phyloP scores from a whole-genome alignment of 805 yeast genomes.

The Ogataea henricii region DNA sequence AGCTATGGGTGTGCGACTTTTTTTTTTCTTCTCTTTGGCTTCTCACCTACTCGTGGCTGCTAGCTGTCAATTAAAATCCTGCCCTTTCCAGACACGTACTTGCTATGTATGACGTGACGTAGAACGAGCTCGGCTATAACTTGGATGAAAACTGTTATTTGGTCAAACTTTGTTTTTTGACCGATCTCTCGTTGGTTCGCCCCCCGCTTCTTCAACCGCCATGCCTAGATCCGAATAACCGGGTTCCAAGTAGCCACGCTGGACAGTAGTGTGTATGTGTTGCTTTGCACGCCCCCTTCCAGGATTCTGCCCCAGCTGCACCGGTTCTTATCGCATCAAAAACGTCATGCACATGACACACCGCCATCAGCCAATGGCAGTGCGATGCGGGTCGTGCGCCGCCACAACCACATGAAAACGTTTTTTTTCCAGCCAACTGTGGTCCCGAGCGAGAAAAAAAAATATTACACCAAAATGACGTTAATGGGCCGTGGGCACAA shows the following conservation, averaged over 20 bases:
- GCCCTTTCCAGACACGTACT: no score
- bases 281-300: neutral
- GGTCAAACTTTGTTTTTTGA: no score
- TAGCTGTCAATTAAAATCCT: no score
- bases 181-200: neutral
- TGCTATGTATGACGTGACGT: no score
- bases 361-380: neutral
- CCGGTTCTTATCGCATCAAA: neutral
- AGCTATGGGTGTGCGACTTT: no score
- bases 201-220: neutral
- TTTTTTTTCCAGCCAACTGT: constrained; percentile 1
- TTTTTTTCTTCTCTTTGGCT: no score
- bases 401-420: neutral
- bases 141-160: no score
- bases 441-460: neutral
- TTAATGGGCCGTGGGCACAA: neutral
- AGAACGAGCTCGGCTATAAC: no score
- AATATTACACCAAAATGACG: neutral
- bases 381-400: neutral
- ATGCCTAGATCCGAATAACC: neutral
- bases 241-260: neutral
- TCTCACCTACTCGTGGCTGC: no score
- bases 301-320: neutral
- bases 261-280: no score
- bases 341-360: neutral